A percentile compares a stretch with the other conserved stretches of the same genome.
Conservation (phyloP, 2,329 filamentous ascomycete genomes). For the Aspergillus neoniger region DNA sequence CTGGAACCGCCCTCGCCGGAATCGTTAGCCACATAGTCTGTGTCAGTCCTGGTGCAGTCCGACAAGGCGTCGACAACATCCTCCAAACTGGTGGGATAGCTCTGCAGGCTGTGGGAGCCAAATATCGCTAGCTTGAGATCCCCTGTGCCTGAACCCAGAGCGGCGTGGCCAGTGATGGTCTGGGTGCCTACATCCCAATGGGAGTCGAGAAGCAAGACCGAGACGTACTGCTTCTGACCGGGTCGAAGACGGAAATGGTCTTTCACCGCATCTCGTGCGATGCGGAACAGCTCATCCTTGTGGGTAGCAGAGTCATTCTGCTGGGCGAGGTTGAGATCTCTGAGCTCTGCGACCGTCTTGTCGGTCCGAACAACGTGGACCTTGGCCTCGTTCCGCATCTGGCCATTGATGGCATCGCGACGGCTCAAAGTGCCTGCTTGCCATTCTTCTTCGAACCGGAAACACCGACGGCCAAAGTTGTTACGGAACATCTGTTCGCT, state of each 20-base stretch:
- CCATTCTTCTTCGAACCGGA: slow-evolving; percentile 95
- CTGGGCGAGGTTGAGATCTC: slow-evolving; percentile 75
- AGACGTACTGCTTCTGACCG: slow-evolving; percentile 85
- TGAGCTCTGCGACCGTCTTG: slow-evolving; percentile 81
- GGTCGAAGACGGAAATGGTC: slow-evolving; percentile 72
- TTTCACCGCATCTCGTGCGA: slow-evolving; percentile 75
- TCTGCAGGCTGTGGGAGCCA: slow-evolving; percentile 87
- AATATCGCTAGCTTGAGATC: slow-evolving; percentile 83
- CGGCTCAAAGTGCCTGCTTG: slow-evolving; percentile 76
- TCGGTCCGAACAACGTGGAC: slow-evolving; percentile 81
- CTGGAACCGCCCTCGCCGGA: slow-evolving; percentile 83
- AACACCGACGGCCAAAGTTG: slow-evolving; percentile 79
- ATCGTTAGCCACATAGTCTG: slow-evolving; percentile 77
- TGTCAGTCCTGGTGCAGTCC: slow-evolving; percentile 88
- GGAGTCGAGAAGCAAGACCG: slow-evolving; percentile 80
- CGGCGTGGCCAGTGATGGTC: slow-evolving; percentile 76
- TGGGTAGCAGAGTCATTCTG: slow-evolving; percentile 70
- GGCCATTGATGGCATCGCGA: slow-evolving; percentile 68
- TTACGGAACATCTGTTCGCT: slow-evolving; percentile 95
- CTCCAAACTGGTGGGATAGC: slow-evolving; percentile 84
- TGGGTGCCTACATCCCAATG: slow-evolving; percentile 78
- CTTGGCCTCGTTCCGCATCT: slow-evolving; percentile 87
- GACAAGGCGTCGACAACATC: slow-evolving; percentile 86
- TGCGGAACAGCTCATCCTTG: slow-evolving; percentile 72
- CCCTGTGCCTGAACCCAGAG: slow-evolving; percentile 73